A percentile compares a stretch with the other conserved stretches of the same genome.
Evolutionary conservation across 768 basidiomycete genomes (phyloP).

Genomic region (Termitomyces bulborhizus): DNA sequence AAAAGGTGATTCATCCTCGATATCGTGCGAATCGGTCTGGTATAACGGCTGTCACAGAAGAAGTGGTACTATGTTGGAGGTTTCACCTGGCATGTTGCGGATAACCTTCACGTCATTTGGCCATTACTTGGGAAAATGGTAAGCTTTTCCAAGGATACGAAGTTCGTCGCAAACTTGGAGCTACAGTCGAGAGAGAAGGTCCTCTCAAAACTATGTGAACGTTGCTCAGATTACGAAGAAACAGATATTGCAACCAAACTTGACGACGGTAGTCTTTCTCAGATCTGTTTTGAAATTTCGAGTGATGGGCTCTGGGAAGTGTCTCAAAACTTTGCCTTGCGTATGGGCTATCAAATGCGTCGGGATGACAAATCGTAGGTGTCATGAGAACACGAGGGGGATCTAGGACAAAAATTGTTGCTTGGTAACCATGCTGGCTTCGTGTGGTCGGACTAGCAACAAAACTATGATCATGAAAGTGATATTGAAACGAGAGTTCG

Average conservation of each 20-base stretch:
- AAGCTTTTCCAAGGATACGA: constrained; percentile 8
- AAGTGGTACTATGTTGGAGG: constrained; percentile 48
- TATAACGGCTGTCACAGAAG: constrained; percentile 22
- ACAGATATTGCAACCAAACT: constrained; percentile 31
- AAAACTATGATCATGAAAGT: too few species aligned
- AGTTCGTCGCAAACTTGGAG: constrained; percentile 1
- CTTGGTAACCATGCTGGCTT: neutral
- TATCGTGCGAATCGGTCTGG: neutral
- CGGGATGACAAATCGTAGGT: neutral
- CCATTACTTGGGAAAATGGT: constrained; percentile 29
- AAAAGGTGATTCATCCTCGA: constrained; percentile 28
- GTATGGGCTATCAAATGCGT: constrained; percentile 12
- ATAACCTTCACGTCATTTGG: constrained; percentile 30
- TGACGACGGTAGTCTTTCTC: constrained; percentile 33
- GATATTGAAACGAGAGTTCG: too few species aligned
- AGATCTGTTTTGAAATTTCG: constrained; percentile 24
- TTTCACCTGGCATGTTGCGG: constrained; percentile 32
- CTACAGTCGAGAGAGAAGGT: constrained; percentile 27
- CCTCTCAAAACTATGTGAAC: constrained; percentile 26
- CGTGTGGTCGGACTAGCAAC: neutral
- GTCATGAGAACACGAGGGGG: neutral
- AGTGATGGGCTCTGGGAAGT: constrained; percentile 10
- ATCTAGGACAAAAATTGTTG: neutral
- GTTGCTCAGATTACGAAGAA: constrained; percentile 24
- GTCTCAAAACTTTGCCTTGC: constrained; percentile 8